Evolutionary conservation across 345 rosid genomes (phyloP), one percentile per base, ranked within the genome.

Genomic region (Euphorbia lathyris): DNA sequence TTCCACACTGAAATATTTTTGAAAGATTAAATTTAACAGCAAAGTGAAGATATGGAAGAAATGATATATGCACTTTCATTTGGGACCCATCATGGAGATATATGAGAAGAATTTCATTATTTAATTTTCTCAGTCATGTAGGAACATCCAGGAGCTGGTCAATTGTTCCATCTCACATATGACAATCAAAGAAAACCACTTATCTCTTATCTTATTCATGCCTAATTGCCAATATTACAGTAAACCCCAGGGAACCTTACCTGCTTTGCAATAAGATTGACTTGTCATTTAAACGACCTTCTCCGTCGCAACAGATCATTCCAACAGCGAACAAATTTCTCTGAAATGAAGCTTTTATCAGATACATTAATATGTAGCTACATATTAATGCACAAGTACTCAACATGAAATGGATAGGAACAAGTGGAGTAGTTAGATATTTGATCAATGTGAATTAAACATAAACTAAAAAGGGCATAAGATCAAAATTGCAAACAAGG

Each of bases 291-390:
- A 92, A 75, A 81, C 83, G 90, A 67, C 98, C 99, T 67, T 95
- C 98, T 58, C 88, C 99, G 64, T 95, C 99, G 77, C 97, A 90
- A 70, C 92, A 88, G 79, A 92, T 86, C 97, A 95, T 92, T 65
- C 98, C 98, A 53, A 87, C 92, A 13, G 92, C 75, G 78, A 95
- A 87, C 58, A 92, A 67, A 71, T 86, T 90, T 77, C 86, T 83
- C 97, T 92, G 92, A 76, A 84, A 73, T 75, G 80, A 74, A 81
- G 74, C 20, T 72, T 58, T 52, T 63, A 81, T 77, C 60, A 38
- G 81, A 74, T 61, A 56, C 48, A 78, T 57, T 68, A 43, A 72
- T 68, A 10, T 34, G 64, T 40, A 70, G 65, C 69, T 48, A 53
- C n/a, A 60, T 7, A 0, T 27, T 16, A 58, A 67, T 66, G 25